These are phyloP conservation scores for Massarina eburnea DNA, from an alignment of 2,329 filamentous ascomycete genomes.

Conservation along the genomic window DNA sequence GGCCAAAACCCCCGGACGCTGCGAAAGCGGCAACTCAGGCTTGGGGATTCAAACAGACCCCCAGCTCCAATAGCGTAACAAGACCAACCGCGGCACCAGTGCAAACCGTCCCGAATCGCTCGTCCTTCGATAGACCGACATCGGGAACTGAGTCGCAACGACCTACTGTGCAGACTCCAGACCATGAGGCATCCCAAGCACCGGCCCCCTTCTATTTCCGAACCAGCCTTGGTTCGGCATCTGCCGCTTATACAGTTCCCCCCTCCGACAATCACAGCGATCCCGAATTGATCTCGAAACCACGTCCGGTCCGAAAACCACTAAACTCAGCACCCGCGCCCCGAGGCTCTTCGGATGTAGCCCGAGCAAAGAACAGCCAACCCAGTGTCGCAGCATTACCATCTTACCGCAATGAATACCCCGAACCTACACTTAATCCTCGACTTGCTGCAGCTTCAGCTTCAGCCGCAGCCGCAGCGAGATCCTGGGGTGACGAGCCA, in stretches of 20 bases:
- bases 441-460: slow-evolving; percentile 18
- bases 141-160: slow-evolving; percentile 9
- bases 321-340: slow-evolving; percentile 5
- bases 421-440: slow-evolving; percentile 25
- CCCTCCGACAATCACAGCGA: slow-evolving; percentile 13
- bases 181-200: slow-evolving; percentile 12
- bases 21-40: slow-evolving; percentile 65
- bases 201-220: slow-evolving; percentile 27
- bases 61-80: slow-evolving; percentile 16
- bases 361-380: slow-evolving; percentile 9
- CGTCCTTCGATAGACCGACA: slow-evolving; percentile 31
- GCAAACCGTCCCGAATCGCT: slow-evolving; percentile 23
- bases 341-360: slow-evolving; percentile 10
- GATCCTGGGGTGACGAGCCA: slow-evolving; percentile 29
- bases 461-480: slow-evolving; percentile 36
- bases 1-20: slow-evolving; percentile 55
- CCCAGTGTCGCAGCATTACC: slow-evolving; percentile 24
- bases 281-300: slow-evolving; percentile 13
- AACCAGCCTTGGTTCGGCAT: slow-evolving; percentile 19
- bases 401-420: slow-evolving; percentile 55
- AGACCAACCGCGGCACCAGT: slow-evolving; percentile 11
- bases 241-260: slow-evolving; percentile 19
- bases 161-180: slow-evolving; percentile 11
- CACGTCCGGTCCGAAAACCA: slow-evolving; percentile 18
- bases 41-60: slow-evolving; percentile 50